phyloP scores from a whole-genome alignment of 768 basidiomycete species.

The Ramaria sp. region DNA sequence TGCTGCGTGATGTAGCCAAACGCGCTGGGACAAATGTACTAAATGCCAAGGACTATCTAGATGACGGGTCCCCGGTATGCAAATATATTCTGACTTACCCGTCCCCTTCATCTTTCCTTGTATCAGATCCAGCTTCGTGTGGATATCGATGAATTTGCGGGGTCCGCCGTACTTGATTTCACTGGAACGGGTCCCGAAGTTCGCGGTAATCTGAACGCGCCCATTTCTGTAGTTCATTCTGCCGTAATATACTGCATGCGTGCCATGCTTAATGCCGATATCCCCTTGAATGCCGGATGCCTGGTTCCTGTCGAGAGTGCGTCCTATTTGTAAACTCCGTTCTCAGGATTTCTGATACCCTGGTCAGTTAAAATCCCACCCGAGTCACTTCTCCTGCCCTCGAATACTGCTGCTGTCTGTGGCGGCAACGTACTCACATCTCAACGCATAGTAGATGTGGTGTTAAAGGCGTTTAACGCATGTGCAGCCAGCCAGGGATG shows the following conservation, averaged over 20 bases:
- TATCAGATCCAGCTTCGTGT: constrained; percentile 62
- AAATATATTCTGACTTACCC: background rate
- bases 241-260: constrained; percentile 88
- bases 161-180: constrained; percentile 82
- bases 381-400: constrained; percentile 72
- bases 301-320: constrained; percentile 74
- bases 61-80: constrained; percentile 76
- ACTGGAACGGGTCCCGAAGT: constrained; percentile 75
- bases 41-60: constrained; percentile 71
- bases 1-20: constrained; percentile 66
- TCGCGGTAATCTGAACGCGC: constrained; percentile 76
- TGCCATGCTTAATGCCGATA: constrained; percentile 75
- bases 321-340: constrained; percentile 13
- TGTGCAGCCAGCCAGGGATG: constrained; percentile 90
- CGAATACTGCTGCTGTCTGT: constrained; percentile 81
- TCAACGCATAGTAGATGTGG: constrained; percentile 90
- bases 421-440: constrained; percentile 89
- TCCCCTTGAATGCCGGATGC: constrained; percentile 91
- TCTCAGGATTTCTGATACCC: too few species aligned
- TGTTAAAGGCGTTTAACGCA: constrained; percentile 85
- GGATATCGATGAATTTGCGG: constrained; percentile 60
- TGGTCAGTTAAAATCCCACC: constrained; percentile 61
- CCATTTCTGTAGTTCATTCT: constrained; percentile 77
- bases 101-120: background rate
- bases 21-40: constrained; percentile 56